These are phyloP conservation scores for Microbotryum intermedium DNA, from an alignment of 1,284 basidiomycete genomes.

Conservation along the genomic window DNA sequence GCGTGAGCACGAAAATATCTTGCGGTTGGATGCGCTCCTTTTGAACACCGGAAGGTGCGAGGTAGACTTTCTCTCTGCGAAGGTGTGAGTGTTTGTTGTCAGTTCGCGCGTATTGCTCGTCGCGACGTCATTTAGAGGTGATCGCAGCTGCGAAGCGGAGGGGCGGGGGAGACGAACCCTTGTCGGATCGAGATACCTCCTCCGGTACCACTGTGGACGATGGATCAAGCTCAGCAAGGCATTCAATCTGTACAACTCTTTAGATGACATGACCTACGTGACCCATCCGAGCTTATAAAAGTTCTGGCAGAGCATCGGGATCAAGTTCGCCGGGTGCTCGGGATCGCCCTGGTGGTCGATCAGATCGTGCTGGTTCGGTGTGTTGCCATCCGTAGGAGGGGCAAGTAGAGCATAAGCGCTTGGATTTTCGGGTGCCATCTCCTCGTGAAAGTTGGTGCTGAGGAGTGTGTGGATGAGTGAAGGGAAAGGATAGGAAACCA, in stretches of 20 bases:
- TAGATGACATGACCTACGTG: constrained; percentile 39
- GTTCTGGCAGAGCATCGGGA: constrained; percentile 48
- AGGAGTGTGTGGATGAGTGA: too few relatives aligned
- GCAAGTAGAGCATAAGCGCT: not conserved
- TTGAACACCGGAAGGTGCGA: constrained; percentile 78
- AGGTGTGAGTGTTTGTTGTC: constrained; percentile 1
- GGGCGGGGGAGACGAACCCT: constrained; percentile 45
- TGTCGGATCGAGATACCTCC: constrained; percentile 59
- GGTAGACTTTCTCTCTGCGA: constrained; percentile 66
- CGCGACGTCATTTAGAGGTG: not conserved
- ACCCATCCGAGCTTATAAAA: constrained; percentile 58
- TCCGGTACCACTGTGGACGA: constrained; percentile 43
- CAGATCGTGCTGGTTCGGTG: constrained; percentile 26
- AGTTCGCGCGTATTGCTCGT: not conserved
- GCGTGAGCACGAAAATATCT: constrained; percentile 73
- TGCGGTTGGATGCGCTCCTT: constrained; percentile 70
- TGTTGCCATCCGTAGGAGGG: not conserved
- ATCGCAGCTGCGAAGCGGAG: not conserved
- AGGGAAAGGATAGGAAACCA: too few relatives aligned
- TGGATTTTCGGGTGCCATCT: too few relatives aligned
- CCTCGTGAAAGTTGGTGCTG: too few relatives aligned
- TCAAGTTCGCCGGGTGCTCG: constrained; percentile 66
- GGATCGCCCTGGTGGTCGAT: constrained; percentile 13
- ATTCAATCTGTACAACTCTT: too few relatives aligned
- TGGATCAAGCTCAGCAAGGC: too few relatives aligned